Evolutionary conservation across 176 grass and related monocot species (phyloP), one percentile per base, ranked within the genome.

Genomic region (Phoenix dactylifera): DNA sequence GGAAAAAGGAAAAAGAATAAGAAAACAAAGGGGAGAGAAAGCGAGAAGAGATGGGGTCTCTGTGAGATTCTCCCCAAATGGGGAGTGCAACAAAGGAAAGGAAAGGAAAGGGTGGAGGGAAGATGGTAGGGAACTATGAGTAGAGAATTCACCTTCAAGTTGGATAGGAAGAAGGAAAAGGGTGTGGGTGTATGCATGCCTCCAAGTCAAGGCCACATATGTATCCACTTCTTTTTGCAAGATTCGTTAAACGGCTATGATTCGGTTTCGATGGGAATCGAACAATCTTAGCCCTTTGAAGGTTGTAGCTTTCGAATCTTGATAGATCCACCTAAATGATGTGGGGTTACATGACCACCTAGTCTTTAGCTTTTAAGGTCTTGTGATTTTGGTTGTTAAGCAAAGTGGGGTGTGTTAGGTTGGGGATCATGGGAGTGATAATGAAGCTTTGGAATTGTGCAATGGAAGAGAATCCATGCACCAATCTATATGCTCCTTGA

Each of bases 1-100:
- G 24, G 32, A 59, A 35, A 69, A 20, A 20, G 22, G 51, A 66
- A 72, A 22, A 39, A 58, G 54, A 58, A 70, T 32, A 60, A 17
- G 51, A 66, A 76, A 26, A 39, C 50, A 18, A 17, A 59, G 55
- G 50, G 64, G 52, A 24, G 51, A 22, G 26, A 44, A 19, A 28
- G 49, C 51, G 30, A 55, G 63, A 24, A 55, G 26, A 57, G 60
- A 55, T 44, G 50, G 17, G 71, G 56, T 75, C 62, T 0, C 6
- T 59, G 62, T 63, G 54, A 67, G 67, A 79, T 82, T 72, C 75
- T 74, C 69, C 57, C 62, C 67, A 29, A 51, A 70, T 26, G 9
- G 22, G 30, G 52, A 22, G 5, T 1, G 71, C 18, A 1, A 44
- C 9, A 44, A 44, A 20, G 16, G 14, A 18, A 49, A 25, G 26